Evolutionary conservation across 2,329 filamentous ascomycete genomes (phyloP), one percentile per base, ranked within the genome.

Genomic region (Neofusicoccum kwambonambiense): DNA sequence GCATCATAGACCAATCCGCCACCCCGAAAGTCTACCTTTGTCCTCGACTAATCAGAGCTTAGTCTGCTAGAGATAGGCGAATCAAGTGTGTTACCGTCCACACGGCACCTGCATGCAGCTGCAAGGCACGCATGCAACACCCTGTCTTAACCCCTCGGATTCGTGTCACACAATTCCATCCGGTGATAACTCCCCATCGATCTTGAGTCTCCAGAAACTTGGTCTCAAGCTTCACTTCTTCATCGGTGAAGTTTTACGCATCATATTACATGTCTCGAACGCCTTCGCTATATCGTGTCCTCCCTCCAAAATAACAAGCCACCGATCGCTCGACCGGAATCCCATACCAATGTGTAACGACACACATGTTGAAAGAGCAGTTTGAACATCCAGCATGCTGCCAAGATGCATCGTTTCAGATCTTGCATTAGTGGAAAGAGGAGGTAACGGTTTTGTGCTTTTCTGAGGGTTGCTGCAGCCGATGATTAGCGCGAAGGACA

Each of bases 111-210:
- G 54, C 54, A 44, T 44, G 22, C 4, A 19, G 17, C 54, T 58
- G 54, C 39, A 58, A 58, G 54, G 54, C 39, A 58, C 54, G 15
- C 54, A 34, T 58, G 54, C 27, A 34, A 17, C 41, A 42, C 15
- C 39, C 27, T 13, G 22, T 45, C 54, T 42, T 19, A 56, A 34
- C 2, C 2, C 6, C 45, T n/a, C 15, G 12, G 15, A 7, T 31
- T 19, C 27, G 54, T 44, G 19, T n/a, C 15, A 57, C 54, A 44
- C 11, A 35, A 13, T 31, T 6, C 19, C 15, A 8, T n/a, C 22
- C 27, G n/a, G n/a, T 11, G n/a, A 58, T 56, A 13, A 44, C 15
- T 15, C 22, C 13, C 45, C 45, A 27, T 35, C 13, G 49, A 34
- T 11, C 27, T 39, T 31, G 27, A 31, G 27, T 31, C 27, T 31